Base-by-base conservation (phyloP, 2,329 filamentous ascomycete genomes). In the Nothomitra cinnamomea region DNA sequence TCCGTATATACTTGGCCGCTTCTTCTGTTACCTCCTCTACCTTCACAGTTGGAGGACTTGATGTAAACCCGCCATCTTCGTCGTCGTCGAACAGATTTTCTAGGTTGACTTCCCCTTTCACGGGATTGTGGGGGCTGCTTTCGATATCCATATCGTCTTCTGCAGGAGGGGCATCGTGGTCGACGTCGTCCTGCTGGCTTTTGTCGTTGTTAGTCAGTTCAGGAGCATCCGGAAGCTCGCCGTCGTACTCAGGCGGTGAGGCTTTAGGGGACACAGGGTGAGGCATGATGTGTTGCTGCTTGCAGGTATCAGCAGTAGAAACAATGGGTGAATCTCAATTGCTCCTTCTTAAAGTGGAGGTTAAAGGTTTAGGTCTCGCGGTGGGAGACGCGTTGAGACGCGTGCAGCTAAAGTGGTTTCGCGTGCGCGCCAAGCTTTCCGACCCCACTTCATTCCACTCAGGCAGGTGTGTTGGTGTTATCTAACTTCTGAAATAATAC, bases 51-150 rank as follows among this genome's bases (percentile, higher is more conserved):
- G 70, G 66, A n/a, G 70, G 71, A 57, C 72, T 77, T 3, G 76
- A 78, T 3, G 65, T 61, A 59, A 78, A 80, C 55, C 80, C 77
- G 36, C 71, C 66, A 49, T 70, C 65, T 19, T 75, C 72, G 50
- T 80, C 76, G 49, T 73, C 72, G 57, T 77, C 71, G 60, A 83
- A 81, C 52, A 82, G 68, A 53, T 78, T 75, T 57, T 81, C 78
- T 17, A 83, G 61, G 28, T 71, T 72, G 41, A 71, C 64, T 24
- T 65, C 61, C 35, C 54, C 55, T 10, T 38, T 42, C 53, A 52
- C 55, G 25, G 48, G 56, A 54, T 47, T 55, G 42, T 13, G n/a
- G 3, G 53, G 42, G 7, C 17, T 4, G 19, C n/a, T 25, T 47
- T 51, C 36, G 21, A 51, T 21, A 36, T 38, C 53, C 43, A 52